Percentiles rank a stretch among this genome's conserved stretches.
Conservation (phyloP, 2,329 filamentous ascomycete species). For the Talaromyces verruculosus region DNA sequence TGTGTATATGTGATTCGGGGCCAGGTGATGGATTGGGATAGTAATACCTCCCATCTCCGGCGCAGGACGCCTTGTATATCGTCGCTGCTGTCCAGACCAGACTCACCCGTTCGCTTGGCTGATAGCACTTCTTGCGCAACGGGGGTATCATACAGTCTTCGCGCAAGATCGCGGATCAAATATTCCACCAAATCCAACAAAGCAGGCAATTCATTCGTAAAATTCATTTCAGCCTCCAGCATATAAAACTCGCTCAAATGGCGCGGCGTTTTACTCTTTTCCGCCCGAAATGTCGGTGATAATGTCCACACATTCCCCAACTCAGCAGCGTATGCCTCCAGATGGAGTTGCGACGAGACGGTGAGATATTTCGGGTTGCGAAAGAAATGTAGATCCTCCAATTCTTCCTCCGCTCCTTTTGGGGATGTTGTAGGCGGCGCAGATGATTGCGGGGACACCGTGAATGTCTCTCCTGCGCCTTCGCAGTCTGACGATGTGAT, state of each 20-base stretch:
- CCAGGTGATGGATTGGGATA: constrained; percentile 57
- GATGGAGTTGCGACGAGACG: constrained; percentile 89
- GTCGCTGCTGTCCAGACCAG: constrained; percentile 37
- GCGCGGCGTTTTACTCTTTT: constrained; percentile 86
- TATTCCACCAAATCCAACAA: constrained; percentile 80
- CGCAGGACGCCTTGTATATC: constrained; percentile 52
- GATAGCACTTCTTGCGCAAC: constrained; percentile 58
- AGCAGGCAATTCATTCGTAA: constrained; percentile 66
- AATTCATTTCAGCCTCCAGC: constrained; percentile 88
- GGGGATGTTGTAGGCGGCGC: constrained; percentile 30
- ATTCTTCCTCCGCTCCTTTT: constrained; percentile 32
- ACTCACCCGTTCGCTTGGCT: constrained; percentile 46
- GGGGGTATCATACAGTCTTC: constrained; percentile 50
- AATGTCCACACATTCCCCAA: constrained; percentile 91
- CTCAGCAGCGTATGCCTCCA: constrained; percentile 86
- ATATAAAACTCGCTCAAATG: constrained; percentile 99
- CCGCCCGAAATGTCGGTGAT: constrained; percentile 89
- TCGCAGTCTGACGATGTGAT: constrained; percentile 98
- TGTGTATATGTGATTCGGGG: constrained; percentile 79
- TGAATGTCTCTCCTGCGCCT: constrained; percentile 91
- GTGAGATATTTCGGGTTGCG: constrained; percentile 87
- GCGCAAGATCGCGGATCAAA: constrained; percentile 64
- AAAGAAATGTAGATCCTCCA: constrained; percentile 70
- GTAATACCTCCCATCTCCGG: constrained; percentile 71
- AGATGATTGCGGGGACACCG: constrained; percentile 54